Evolutionary conservation across 345 rosid genomes (phyloP).

Genomic region (Aethionema arabicum): DNA sequence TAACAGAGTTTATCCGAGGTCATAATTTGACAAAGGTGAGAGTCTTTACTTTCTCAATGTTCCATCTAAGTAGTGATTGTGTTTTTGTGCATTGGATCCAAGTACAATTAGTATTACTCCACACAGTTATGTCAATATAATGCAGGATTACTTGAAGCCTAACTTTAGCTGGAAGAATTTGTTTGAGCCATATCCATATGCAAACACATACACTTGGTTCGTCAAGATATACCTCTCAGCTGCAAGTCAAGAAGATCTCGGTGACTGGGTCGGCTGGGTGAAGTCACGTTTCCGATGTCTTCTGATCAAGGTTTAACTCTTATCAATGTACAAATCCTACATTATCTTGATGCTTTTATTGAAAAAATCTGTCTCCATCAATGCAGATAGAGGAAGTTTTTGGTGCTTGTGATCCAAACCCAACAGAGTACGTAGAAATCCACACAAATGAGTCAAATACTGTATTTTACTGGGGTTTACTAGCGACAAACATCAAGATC

Average conservation of each 20-base stretch:
- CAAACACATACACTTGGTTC: conserved; percentile 46
- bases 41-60: conserved; percentile 5
- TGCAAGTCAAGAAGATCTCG: conserved; percentile 44
- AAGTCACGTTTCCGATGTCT: conserved; percentile 59
- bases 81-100: neutral
- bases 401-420: conserved; percentile 57
- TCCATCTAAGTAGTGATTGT: conserved; percentile 7
- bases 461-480: conserved; percentile 54
- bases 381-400: conserved; percentile 54
- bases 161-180: conserved; percentile 44
- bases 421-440: conserved; percentile 45
- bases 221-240: conserved; percentile 51
- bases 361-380: neutral
- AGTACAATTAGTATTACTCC: neutral
- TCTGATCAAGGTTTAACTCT: conserved; percentile 43
- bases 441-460: conserved; percentile 38
- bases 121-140: neutral
- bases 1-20: conserved; percentile 57
- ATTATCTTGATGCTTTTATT: conserved; percentile 2
- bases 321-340: neutral
- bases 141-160: conserved; percentile 44
- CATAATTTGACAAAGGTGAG: conserved; percentile 48
- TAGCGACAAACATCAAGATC: conserved; percentile 33
- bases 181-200: conserved; percentile 53
- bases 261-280: conserved; percentile 67